Conservation (phyloP, 2,329 filamentous ascomycete species). For the Aspergillus intermedius region DNA sequence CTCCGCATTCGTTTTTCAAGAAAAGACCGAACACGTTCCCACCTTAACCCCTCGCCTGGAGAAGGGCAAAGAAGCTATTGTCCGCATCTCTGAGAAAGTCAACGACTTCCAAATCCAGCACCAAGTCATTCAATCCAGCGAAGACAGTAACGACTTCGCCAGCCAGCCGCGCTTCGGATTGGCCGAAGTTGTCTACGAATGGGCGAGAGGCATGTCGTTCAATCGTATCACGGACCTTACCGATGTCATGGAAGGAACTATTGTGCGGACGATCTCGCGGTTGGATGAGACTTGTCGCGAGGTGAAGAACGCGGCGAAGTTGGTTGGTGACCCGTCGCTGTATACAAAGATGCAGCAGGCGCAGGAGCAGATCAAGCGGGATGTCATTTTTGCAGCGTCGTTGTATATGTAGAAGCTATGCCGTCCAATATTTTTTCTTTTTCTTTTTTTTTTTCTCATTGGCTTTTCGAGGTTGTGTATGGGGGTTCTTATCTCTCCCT, state of each 20-base stretch:
- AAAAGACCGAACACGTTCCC: constrained; percentile 80
- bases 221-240: constrained; percentile 95
- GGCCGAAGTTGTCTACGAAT: constrained; percentile 97
- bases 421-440: background rate
- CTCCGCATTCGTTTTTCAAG: constrained; percentile 94
- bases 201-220: constrained; percentile 96
- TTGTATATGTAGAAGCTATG: constrained; percentile 63
- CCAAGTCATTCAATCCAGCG: constrained; percentile 83
- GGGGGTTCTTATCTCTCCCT: background rate
- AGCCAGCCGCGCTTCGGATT: constrained; percentile 82
- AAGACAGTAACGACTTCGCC: constrained; percentile 89
- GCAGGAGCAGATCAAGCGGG: constrained; percentile 95
- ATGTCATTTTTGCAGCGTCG: constrained; percentile 84
- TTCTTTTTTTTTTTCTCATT: background rate
- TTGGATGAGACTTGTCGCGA: constrained; percentile 95
- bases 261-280: constrained; percentile 87
- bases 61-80: constrained; percentile 74
- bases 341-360: constrained; percentile 96
- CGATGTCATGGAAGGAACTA: constrained; percentile 93
- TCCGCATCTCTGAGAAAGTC: constrained; percentile 85
- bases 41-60: constrained; percentile 76
- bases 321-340: constrained; percentile 87
- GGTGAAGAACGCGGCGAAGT: constrained; percentile 91
- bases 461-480: background rate
- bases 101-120: constrained; percentile 82